phyloP scores from a whole-genome alignment of 129 eudicot genomes.

The Escallonia herrerae region DNA sequence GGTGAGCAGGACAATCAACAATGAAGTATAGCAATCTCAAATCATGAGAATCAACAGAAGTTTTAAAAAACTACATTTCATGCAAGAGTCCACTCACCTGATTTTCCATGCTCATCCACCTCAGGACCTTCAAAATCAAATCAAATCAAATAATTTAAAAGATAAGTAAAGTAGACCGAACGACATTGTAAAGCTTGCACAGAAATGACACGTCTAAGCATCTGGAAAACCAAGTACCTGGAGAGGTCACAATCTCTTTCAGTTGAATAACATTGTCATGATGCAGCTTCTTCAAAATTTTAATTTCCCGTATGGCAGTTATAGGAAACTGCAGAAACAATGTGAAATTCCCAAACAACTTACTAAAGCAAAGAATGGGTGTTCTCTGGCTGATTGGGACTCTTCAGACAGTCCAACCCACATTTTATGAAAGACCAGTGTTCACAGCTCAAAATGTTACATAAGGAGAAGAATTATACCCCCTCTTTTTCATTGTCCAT shows the following conservation, averaged over 20 bases:
- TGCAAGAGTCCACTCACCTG: slow-evolving; percentile 36
- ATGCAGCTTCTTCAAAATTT: slow-evolving; percentile 78
- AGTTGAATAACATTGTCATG: slow-evolving; percentile 82
- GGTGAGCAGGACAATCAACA: not conserved
- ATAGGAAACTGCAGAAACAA: slow-evolving; percentile 71
- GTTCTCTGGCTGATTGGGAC: slow-evolving; percentile 1
- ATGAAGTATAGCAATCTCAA: not conserved
- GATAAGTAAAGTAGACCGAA: not conserved
- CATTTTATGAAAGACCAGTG: not conserved
- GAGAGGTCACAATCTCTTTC: slow-evolving; percentile 93
- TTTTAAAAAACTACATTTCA: slow-evolving; percentile 6
- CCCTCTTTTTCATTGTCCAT: slow-evolving; percentile 95
- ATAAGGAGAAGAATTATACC: slow-evolving; percentile 37
- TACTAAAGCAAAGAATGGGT: not conserved
- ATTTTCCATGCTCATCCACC: slow-evolving; percentile 57
- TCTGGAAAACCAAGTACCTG: slow-evolving; percentile 35
- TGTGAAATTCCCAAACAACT: not conserved
- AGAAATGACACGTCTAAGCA: not conserved
- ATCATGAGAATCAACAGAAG: slow-evolving; percentile 7
- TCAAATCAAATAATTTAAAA: not conserved
- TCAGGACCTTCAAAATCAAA: slow-evolving; percentile 50
- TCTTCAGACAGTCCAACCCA: not conserved
- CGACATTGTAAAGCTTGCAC: not conserved
- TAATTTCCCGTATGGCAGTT: slow-evolving; percentile 89
- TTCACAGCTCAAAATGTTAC: not conserved